Evolutionary conservation across 2,329 filamentous ascomycete genomes (phyloP).

Genomic region (Keithomyces neogunnii): DNA sequence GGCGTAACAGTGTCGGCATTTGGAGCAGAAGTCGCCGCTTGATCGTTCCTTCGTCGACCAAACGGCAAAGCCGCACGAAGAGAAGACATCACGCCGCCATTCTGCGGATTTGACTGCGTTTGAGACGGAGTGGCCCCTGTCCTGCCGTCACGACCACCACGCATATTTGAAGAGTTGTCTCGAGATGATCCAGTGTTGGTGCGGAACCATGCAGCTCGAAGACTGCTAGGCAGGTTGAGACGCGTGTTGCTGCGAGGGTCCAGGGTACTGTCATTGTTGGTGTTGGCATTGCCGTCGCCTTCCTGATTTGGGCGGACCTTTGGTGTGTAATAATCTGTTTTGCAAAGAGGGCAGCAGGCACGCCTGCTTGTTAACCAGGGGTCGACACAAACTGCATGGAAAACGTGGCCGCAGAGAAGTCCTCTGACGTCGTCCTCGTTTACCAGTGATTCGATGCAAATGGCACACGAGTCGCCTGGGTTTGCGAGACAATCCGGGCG

Average conservation of each 20-base stretch:
- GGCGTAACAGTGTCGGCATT: slow-evolving; percentile 27
- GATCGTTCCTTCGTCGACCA: slow-evolving; percentile 18
- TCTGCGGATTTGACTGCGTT: slow-evolving; percentile 4
- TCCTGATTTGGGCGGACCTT: slow-evolving; percentile 63
- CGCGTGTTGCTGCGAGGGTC: slow-evolving; percentile 32
- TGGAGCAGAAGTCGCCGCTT: slow-evolving; percentile 9
- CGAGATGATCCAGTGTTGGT: slow-evolving; percentile 5
- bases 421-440: slow-evolving; percentile 94
- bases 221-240: slow-evolving; percentile 37
- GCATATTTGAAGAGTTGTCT: neutral
- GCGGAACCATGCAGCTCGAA: slow-evolving; percentile 32
- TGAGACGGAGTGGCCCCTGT: slow-evolving; percentile 2
- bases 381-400: slow-evolving; percentile 92
- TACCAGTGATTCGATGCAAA: slow-evolving; percentile 89
- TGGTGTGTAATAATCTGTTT: slow-evolving; percentile 93
- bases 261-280: slow-evolving; percentile 15
- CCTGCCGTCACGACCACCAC: neutral
- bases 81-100: slow-evolving; percentile 20
- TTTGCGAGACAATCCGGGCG: slow-evolving; percentile 72
- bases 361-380: slow-evolving; percentile 92
- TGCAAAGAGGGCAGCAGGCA: slow-evolving; percentile 94
- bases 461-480: slow-evolving; percentile 88
- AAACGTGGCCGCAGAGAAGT: slow-evolving; percentile 92
- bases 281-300: slow-evolving; percentile 12
- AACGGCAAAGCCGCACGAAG: slow-evolving; percentile 24